Evolutionary conservation across 2,329 filamentous ascomycete species (phyloP), one percentile per base, ranked within the genome.

Genomic region (Byssoonygena ceratinophila): DNA sequence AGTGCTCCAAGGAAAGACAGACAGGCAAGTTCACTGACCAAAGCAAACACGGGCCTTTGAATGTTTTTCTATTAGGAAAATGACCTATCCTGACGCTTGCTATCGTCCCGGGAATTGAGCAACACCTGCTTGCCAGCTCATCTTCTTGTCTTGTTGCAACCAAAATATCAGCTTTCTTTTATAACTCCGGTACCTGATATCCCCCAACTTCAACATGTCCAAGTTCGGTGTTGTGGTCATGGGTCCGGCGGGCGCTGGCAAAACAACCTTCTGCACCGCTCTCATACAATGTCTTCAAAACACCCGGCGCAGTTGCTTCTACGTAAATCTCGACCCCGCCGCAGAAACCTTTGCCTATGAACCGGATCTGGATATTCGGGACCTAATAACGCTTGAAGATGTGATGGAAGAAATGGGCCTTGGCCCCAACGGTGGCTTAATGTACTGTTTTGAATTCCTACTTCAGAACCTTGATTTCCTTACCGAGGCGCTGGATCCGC

Each of bases 271-370:
- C 71, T 96, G 89, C 75, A 84, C 87, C 54, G 82, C 88, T 60
- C 79, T 98, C 62, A 96, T 97, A 67, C 89, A 92, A 55, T 88
- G 97, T 65, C 83, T 97, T 23, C 83, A 87, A 62, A 85, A 89
- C 66, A 90, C 87, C 70, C 86, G 87, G 52, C 86, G 90, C n/a
- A 94, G 89, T 46, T 87, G 86, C 70, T 95, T 94, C 77, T 98
- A 97, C 72, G 85, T 98, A 66, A 98, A 98, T 72, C 87, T 98
- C 63, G 92, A 98, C 68, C 92, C 92, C 5, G 92, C 92, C 53
- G 92, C 92, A 66, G 90, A 96, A 71, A 78, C 83, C 46, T 97
- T 98, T 70, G 83, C 84, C 64, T 94, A 95, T 72, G 77, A 87
- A 60, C 92, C 90, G 20, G 90, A 95, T 68, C 81, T 95, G 63